These are phyloP conservation scores for Begonia loranthoides DNA, from an alignment of 306 rosid species.

Conservation along the genomic window DNA sequence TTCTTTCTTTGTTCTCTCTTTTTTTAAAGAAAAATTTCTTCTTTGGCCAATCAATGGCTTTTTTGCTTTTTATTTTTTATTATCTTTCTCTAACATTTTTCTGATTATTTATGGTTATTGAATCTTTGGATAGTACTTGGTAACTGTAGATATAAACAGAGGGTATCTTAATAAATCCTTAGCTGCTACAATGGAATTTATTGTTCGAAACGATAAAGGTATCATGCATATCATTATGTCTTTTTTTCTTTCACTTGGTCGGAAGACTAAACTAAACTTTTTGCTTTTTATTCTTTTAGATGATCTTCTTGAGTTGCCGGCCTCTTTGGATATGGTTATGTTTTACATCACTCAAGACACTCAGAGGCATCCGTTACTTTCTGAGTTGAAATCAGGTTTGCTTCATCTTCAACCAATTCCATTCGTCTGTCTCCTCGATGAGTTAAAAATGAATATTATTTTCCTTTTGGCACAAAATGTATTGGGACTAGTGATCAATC, in stretches of 20 bases:
- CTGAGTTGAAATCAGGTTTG: constrained; percentile 74
- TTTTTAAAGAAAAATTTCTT: too few relatives aligned
- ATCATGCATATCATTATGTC: constrained; percentile 2
- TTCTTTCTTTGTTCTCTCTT: too few relatives aligned
- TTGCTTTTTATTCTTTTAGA: constrained; percentile 26
- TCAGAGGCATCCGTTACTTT: constrained; percentile 85
- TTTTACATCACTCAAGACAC: constrained; percentile 95
- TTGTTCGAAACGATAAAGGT: constrained; percentile 80
- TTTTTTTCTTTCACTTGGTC: background rate
- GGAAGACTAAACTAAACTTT: constrained; percentile 1
- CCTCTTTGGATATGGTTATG: constrained; percentile 66
- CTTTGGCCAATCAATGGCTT: too few relatives aligned
- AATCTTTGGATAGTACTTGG: constrained; percentile 50
- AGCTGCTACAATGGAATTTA: constrained; percentile 69
- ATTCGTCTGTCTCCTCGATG: background rate
- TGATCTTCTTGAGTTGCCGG: constrained; percentile 55
- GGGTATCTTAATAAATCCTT: constrained; percentile 83
- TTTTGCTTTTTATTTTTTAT: background rate
- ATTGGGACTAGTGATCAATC: background rate
- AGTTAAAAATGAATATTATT: constrained; percentile 3
- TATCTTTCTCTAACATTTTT: constrained; percentile 8
- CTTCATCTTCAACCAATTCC: constrained; percentile 5
- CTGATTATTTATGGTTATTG: constrained; percentile 20
- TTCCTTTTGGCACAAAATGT: background rate
- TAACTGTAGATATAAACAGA: constrained; percentile 64